Evolutionary conservation across 108 stramenopile species (phyloP), one percentile per base, ranked within the genome.

Genomic region (Fragilaria crotonensis): DNA sequence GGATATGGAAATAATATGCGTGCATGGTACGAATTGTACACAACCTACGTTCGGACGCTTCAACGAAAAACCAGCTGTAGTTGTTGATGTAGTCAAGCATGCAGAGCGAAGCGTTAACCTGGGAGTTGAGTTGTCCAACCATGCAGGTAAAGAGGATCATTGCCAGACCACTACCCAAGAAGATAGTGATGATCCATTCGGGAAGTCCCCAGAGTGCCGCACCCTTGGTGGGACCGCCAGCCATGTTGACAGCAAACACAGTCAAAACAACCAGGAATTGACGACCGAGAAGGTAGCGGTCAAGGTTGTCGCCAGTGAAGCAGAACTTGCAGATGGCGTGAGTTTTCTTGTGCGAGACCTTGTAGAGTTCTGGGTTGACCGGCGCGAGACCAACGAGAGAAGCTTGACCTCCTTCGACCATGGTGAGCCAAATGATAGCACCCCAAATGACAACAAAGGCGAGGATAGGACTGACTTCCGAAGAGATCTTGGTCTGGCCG

Each of bases 251-350:
- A 81, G 45, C 90, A 85, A 72, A 91, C 67, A n/a, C n/a, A n/a
- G n/a, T n/a, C n/a, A n/a, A n/a, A n/a, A n/a, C n/a, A n/a, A n/a
- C n/a, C n/a, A n/a, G n/a, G n/a, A n/a, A n/a, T n/a, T n/a, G n/a
- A n/a, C n/a, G n/a, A n/a, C n/a, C n/a, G n/a, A n/a, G n/a, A 5
- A 91, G 62, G 72, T 83, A 91, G 25, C 89, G 79, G 46, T 91
- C 84, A 22, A 91, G 62, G 80, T 87, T 87, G 76, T 91, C 86
- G 48, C 90, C 90, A 72, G 74, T 82, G 77, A 85, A 76, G 56
- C 66, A 67, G 56, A 75, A 55, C 49, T 86, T 65, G 62, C 84
- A 68, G 54, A 81, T 78, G 18, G 75, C 67, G n/a, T n/a, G n/a
- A n/a, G n/a, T n/a, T n/a, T n/a, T n/a, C n/a, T n/a, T n/a, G n/a